Conservation (phyloP, 345 rosid species). For the Eucalyptus viminalis region DNA sequence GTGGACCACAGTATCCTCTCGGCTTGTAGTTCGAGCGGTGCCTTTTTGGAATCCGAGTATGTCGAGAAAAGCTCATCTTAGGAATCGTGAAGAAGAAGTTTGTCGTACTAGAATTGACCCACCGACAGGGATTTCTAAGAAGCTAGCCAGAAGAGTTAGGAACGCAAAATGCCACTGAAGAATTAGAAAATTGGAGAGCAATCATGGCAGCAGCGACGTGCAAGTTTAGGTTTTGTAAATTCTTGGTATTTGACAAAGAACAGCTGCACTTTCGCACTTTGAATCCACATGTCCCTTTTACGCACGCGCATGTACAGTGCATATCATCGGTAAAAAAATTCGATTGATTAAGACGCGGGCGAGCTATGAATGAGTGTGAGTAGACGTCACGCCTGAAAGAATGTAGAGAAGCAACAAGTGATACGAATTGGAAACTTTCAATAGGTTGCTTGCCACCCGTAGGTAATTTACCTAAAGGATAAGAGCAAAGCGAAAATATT, state of each 20-base stretch:
- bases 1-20: neutral
- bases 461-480: neutral
- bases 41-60: neutral
- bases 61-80: neutral
- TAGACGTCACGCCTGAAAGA: neutral
- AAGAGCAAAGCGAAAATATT: rapidly evolving
- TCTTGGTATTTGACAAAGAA: neutral
- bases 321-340: neutral
- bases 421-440: too few relatives aligned
- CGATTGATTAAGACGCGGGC: neutral
- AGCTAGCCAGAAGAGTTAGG: neutral
- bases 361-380: neutral
- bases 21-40: neutral
- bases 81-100: neutral
- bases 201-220: neutral
- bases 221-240: neutral
- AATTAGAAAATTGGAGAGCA: neutral
- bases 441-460: neutral
- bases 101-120: neutral
- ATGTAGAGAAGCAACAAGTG: neutral
- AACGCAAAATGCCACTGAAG: neutral
- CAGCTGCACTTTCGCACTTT: neutral
- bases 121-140: neutral
- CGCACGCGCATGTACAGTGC: neutral
- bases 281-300: neutral